These are phyloP conservation scores for Cladobotryum protrusum DNA, from an alignment of 2,329 filamentous ascomycete genomes.

Conservation along the genomic window DNA sequence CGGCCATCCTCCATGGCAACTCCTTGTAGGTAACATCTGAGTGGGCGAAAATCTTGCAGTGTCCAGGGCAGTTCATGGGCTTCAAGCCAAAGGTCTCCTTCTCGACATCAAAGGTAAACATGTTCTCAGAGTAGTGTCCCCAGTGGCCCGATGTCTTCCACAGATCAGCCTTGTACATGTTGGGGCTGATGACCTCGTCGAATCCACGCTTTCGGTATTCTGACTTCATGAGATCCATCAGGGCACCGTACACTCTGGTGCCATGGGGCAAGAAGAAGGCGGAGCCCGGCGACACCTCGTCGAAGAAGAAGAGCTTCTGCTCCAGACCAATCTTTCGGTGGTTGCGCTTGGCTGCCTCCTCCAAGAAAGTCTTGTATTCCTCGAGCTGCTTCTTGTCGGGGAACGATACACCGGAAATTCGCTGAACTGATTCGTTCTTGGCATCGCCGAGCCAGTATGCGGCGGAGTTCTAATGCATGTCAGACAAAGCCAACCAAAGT, in stretches of 20 bases:
- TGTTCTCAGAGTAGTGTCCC: constrained; percentile 81
- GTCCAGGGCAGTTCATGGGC: constrained; percentile 97
- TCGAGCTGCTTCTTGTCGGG: constrained; percentile 93
- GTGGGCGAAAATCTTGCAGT: constrained; percentile 82
- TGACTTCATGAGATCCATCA: constrained; percentile 72
- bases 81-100: constrained; percentile 72
- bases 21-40: constrained; percentile 78
- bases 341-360: constrained; percentile 96
- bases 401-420: constrained; percentile 92
- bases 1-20: constrained; percentile 84
- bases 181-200: constrained; percentile 90
- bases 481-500: constrained; percentile 5
- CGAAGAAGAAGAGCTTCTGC: constrained; percentile 97
- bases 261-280: constrained; percentile 91
- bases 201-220: constrained; percentile 94
- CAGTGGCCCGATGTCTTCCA: constrained; percentile 97
- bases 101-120: constrained; percentile 70
- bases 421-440: constrained; percentile 89
- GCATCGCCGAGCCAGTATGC: constrained; percentile 94
- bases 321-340: constrained; percentile 91
- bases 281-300: constrained; percentile 86
- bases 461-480: constrained; percentile 50
- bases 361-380: constrained; percentile 89
- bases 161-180: constrained; percentile 84
- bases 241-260: constrained; percentile 84